A percentile compares a stretch with the other conserved stretches of the same genome.
phyloP scores from a whole-genome alignment of 2,329 filamentous ascomycete species.

The Nothophoma quercina region DNA sequence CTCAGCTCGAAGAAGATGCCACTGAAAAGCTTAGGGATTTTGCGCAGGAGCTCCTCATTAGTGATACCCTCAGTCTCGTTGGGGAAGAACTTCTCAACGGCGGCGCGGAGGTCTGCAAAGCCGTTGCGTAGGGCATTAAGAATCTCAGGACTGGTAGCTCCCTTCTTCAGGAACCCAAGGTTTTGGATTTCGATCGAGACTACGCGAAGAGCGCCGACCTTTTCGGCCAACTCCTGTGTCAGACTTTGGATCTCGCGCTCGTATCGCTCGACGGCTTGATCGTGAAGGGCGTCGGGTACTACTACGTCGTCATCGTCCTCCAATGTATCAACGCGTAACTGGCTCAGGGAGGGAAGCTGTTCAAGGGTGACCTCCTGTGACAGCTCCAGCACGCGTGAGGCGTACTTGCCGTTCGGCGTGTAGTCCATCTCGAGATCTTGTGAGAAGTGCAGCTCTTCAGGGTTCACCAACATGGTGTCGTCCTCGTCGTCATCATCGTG shows the following conservation, averaged over 20 bases:
- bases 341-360: slow-evolving; percentile 32
- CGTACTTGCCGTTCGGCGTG: slow-evolving; percentile 38
- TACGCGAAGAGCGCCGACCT: slow-evolving; percentile 51
- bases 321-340: slow-evolving; percentile 38
- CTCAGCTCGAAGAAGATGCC: slow-evolving; percentile 46
- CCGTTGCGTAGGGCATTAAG: slow-evolving; percentile 51
- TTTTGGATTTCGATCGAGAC: slow-evolving; percentile 54
- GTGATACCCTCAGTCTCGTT: slow-evolving; percentile 46
- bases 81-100: slow-evolving; percentile 53
- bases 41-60: slow-evolving; percentile 51
- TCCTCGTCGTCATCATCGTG: slow-evolving; percentile 42
- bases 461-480: slow-evolving; percentile 41
- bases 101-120: slow-evolving; percentile 51
- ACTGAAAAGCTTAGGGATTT: slow-evolving; percentile 47
- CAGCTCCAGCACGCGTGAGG: slow-evolving; percentile 37
- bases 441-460: slow-evolving; percentile 42
- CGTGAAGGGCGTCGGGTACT: slow-evolving; percentile 39
- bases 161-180: slow-evolving; percentile 50
- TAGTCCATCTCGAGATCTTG: slow-evolving; percentile 39
- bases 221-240: slow-evolving; percentile 48
- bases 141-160: slow-evolving; percentile 44
- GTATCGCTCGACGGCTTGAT: slow-evolving; percentile 47
- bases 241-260: slow-evolving; percentile 52
- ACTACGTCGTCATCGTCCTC: slow-evolving; percentile 28
- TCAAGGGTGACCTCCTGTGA: slow-evolving; percentile 42